A percentile compares a stretch with the other conserved stretches of the same genome.
These are phyloP conservation scores for Xylaria arbuscula DNA, from an alignment of 2,329 filamentous ascomycete species.

Conservation along the genomic window DNA sequence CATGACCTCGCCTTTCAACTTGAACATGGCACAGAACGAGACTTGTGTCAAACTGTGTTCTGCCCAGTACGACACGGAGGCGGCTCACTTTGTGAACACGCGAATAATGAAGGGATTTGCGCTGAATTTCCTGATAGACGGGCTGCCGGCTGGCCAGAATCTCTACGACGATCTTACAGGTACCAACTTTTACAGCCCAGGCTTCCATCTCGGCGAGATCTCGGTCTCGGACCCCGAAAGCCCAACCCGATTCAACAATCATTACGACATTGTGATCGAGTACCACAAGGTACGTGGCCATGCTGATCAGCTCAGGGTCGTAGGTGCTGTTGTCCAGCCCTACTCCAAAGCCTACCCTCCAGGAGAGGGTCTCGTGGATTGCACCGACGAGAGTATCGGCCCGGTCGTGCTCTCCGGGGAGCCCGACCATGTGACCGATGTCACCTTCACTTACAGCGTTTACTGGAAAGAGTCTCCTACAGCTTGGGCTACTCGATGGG, in stretches of 20 bases:
- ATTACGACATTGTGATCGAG: constrained; percentile 93
- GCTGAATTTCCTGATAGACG: constrained; percentile 95
- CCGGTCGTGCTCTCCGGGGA: constrained; percentile 72
- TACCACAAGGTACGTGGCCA: constrained; percentile 82
- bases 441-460: constrained; percentile 92
- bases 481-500: constrained; percentile 96
- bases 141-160: constrained; percentile 87
- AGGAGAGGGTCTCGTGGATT: constrained; percentile 66
- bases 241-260: constrained; percentile 82
- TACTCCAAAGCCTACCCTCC: constrained; percentile 71
- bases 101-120: constrained; percentile 89
- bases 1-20: constrained; percentile 92
- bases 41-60: constrained; percentile 85
- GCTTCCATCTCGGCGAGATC: constrained; percentile 80
- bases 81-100: constrained; percentile 82
- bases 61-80: constrained; percentile 70
- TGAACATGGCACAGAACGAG: constrained; percentile 88
- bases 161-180: constrained; percentile 80
- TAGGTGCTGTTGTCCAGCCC: constrained; percentile 90
- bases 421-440: constrained; percentile 64
- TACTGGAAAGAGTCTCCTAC: constrained; percentile 87
- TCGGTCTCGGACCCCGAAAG: constrained; percentile 59
- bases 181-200: constrained; percentile 87
- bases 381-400: constrained; percentile 65
- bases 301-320: constrained; percentile 81